Evolutionary conservation across 148 eudicot species (phyloP), one percentile per base, ranked within the genome.

Genomic region (Vaccinium myrtillus): DNA sequence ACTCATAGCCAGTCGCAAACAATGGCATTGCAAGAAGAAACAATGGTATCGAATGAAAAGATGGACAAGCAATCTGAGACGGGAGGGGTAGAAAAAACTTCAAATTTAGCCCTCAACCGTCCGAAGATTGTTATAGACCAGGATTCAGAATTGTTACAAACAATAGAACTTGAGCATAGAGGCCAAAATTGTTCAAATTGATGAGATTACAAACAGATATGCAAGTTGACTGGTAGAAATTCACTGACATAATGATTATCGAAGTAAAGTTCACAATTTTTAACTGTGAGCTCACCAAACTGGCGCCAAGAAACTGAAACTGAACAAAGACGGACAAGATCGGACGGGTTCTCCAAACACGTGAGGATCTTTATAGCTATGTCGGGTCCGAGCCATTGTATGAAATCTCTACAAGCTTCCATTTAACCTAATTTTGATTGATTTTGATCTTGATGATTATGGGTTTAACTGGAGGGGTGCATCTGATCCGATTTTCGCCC

Each of bases 281-380:
- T 14, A 18, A 3, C 6, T 9, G 71, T 30, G 12, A 87, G 55
- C 92, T 87, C 88, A 92, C 94, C 92, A 83, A 89, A 89, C 18
- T 84, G 86, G 78, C 88, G 88, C 94, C 94, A 90, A 32, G 83
- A 65, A 77, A 86, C 85, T 6, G 92, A 90, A 67, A 89, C 93
- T 2, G 81, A 79, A 61, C 84, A 54, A 50, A 76, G 88, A 56
- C 87, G 84, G 30, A 87, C 88, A 73, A 90, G 89, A 79, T 90
- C 91, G 56, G 83, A 70, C 18, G 90, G 89, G 86, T 89, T 84
- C 7, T 87, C 90, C 86, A 89, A 86, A 83, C 84, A 90, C 86
- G 51, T 74, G 56, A 90, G 84, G 74, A 90, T 90, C 74, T 86
- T 87, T 8, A 87, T 54, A 36, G 91, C 86, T 77, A 88, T 48